These are phyloP conservation scores for Alloteropsis semialata DNA, from an alignment of 176 grass and related monocot genomes.

Conservation along the genomic window DNA sequence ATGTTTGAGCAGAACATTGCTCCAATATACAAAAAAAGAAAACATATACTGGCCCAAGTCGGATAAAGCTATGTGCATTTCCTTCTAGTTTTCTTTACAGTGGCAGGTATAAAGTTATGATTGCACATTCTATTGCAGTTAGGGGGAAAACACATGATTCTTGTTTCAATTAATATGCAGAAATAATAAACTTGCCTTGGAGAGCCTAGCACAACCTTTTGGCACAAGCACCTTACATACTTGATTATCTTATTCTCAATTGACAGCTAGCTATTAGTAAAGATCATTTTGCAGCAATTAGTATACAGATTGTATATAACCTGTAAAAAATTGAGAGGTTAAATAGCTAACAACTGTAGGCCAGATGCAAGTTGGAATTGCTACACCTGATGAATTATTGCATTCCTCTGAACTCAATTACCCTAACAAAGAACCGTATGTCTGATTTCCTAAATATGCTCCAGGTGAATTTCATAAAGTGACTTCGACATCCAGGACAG, in stretches of 20 bases:
- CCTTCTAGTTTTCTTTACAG: background rate
- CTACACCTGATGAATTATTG: background rate
- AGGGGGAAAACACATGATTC: background rate
- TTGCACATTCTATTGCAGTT: conserved; percentile 9
- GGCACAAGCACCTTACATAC: background rate
- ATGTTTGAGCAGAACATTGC: background rate
- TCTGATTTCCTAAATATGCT: background rate
- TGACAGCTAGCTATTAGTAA: background rate
- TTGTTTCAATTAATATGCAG: background rate
- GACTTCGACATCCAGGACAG: background rate
- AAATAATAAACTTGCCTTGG: background rate
- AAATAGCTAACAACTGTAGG: background rate
- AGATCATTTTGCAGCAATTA: background rate
- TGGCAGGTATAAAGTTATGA: background rate
- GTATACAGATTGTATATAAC: background rate
- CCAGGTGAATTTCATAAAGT: background rate
- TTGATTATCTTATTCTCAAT: too few relatives aligned
- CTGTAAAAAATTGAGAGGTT: background rate
- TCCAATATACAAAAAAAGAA: background rate
- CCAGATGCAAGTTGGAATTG: background rate
- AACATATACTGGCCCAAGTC: background rate
- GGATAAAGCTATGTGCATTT: background rate
- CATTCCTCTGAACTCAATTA: background rate
- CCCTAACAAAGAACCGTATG: background rate
- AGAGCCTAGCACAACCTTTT: background rate